A percentile compares a stretch with the other conserved stretches of the same genome.
phyloP scores from a whole-genome alignment of 371 early-diverging fungal genomes.

The Mortierella sp. region DNA sequence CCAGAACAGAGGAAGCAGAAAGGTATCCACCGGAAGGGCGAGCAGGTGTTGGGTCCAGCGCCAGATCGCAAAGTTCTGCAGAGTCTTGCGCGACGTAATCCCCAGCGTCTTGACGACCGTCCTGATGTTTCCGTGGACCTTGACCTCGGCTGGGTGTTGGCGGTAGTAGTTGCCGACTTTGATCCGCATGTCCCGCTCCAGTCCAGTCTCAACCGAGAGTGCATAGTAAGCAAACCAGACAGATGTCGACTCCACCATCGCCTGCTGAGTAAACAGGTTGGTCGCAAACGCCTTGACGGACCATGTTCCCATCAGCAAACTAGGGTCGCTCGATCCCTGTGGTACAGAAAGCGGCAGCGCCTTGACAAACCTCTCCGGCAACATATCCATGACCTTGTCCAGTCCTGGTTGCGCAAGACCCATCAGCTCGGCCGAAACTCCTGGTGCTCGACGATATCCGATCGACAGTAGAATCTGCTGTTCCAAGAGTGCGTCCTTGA shows the following conservation, averaged over 20 bases:
- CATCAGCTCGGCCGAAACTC: slow-evolving; percentile 48
- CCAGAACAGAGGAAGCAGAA: slow-evolving; percentile 66
- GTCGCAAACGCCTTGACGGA: slow-evolving; percentile 64
- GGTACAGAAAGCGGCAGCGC: slow-evolving; percentile 60
- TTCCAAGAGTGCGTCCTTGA: slow-evolving; percentile 40
- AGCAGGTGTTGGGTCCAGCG: slow-evolving; percentile 71
- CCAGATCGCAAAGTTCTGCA: slow-evolving; percentile 70
- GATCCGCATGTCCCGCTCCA: slow-evolving; percentile 62
- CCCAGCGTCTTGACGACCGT: slow-evolving; percentile 51
- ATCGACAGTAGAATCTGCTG: slow-evolving; percentile 50
- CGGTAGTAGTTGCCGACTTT: slow-evolving; percentile 55
- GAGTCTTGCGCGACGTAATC: slow-evolving; percentile 60
- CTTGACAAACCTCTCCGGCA: slow-evolving; percentile 57
- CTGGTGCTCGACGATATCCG: slow-evolving; percentile 37
- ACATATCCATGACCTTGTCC: slow-evolving; percentile 41
- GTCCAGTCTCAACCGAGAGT: slow-evolving; percentile 65
- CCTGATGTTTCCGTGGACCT: slow-evolving; percentile 47
- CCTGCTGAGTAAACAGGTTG: slow-evolving; percentile 62
- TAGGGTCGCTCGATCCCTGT: slow-evolving; percentile 58
- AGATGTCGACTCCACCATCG: slow-evolving; percentile 61
- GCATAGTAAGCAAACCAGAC: slow-evolving; percentile 75
- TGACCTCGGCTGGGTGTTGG: slow-evolving; percentile 48
- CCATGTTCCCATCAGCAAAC: slow-evolving; percentile 70
- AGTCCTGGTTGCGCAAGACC: slow-evolving; percentile 49
- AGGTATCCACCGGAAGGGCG: slow-evolving; percentile 64